Conservation (phyloP, 2,329 filamentous ascomycete species). For the Samsoniella hepiali region DNA sequence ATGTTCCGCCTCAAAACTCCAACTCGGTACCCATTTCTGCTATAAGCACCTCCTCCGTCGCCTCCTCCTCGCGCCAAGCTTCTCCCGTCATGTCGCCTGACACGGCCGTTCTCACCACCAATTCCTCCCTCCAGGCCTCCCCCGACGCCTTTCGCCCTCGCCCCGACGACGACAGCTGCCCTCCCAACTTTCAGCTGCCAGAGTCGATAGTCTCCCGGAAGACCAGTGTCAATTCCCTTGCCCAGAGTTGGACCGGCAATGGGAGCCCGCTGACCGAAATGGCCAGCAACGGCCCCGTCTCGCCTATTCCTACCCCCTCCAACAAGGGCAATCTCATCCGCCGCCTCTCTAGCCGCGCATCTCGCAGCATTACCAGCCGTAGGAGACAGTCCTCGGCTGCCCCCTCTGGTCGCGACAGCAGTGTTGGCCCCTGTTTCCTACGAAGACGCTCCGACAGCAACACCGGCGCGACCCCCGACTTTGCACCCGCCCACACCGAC, state of each 20-base stretch:
- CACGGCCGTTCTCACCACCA: constrained; percentile 50
- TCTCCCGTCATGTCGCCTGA: constrained; percentile 59
- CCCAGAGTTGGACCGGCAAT: constrained; percentile 54
- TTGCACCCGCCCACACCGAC: constrained; percentile 40
- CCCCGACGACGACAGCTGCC: constrained; percentile 48
- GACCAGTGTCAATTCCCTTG: constrained; percentile 61
- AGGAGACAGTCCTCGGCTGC: constrained; percentile 76
- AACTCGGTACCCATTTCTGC: constrained; percentile 48
- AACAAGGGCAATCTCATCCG: constrained; percentile 66
- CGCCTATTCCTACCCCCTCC: constrained; percentile 23
- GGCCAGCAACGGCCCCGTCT: constrained; percentile 24
- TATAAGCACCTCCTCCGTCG: constrained; percentile 53
- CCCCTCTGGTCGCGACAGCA: constrained; percentile 76
- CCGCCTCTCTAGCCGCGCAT: constrained; percentile 77
- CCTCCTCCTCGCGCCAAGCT: constrained; percentile 52
- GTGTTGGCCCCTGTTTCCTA: constrained; percentile 83
- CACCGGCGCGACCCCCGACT: constrained; percentile 59
- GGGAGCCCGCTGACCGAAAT: constrained; percentile 54
- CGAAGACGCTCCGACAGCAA: constrained; percentile 88
- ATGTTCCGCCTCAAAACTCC: constrained; percentile 37
- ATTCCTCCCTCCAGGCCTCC: constrained; percentile 63
- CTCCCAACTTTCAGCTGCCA: constrained; percentile 63
- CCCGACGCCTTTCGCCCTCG: constrained; percentile 59
- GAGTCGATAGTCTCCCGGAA: constrained; percentile 64
- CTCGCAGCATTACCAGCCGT: constrained; percentile 60